Base-by-base conservation (phyloP, 768 basidiomycete genomes). In the Lepiota venenata region DNA sequence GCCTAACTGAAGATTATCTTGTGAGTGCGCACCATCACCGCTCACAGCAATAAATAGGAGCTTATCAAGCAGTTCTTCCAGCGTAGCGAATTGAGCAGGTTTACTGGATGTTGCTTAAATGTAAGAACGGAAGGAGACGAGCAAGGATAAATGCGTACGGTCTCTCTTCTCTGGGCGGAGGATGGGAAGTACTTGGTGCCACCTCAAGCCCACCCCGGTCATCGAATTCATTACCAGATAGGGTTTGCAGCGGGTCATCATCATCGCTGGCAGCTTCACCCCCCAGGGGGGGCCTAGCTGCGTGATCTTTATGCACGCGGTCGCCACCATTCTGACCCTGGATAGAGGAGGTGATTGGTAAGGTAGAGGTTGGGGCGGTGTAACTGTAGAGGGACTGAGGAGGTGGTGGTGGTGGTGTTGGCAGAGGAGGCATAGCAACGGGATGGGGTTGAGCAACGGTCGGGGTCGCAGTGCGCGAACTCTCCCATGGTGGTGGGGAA, bases 61-160 rank as follows among this genome's bases (percentile, higher is more conserved):
- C 64, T 90, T 92, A 65, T 93, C 88, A 38, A 93, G 71, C 38
- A 93, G 72, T 60, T 91, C 88, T 3, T 92, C 89, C 49, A 92
- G 63, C 38, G 84, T 85, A 44, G 85, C 85, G 78, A 84, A 92
- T 54, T 87, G 83, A 16, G 81, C 76, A 20, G 86, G 81, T 58
- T 83, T 75, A 50, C 74, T 76, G 55, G 35, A 37, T 15, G 14
- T 50, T 21, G 45, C 22, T 61, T 36, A 60, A 47, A 52, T 40
- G 6, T 22, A 41, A 40, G 12, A 50, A 15, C 12, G 15, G 35
- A 47, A 1, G 27, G 18, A 3, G 39, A 36, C 11, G 18, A 12
- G 14, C 16, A 25, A 57, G 14, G n/a, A 43, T 14, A 36, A 16
- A 4, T 25, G 74, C 82, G 61, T 47, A 88, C 82, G 76, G 68